These are phyloP conservation scores for Bathelium albidoporum DNA, from an alignment of 495 filamentous ascomycete genomes.

Conservation along the genomic window DNA sequence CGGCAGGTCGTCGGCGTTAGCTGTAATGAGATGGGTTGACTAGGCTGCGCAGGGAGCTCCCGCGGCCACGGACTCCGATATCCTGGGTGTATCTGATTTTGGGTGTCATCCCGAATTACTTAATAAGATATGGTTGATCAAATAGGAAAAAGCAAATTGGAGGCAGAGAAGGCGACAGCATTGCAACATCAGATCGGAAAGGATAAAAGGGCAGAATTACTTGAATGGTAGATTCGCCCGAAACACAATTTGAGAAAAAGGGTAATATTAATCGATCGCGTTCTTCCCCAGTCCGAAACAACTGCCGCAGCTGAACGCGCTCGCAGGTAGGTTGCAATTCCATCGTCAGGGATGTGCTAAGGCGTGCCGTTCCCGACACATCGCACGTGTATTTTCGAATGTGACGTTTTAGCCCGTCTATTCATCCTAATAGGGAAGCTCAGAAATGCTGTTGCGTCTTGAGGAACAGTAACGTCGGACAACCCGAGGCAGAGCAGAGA, in stretches of 20 bases:
- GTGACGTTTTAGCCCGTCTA: background rate
- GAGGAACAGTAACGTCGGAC: background rate
- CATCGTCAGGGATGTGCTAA: background rate
- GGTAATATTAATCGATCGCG: background rate
- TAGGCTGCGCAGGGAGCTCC: background rate
- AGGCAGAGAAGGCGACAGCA: background rate
- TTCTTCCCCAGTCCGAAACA: background rate
- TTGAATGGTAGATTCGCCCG: background rate
- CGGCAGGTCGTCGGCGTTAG: background rate
- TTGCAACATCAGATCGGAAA: background rate
- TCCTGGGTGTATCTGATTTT: no score
- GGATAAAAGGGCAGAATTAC: background rate
- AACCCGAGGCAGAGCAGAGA: background rate
- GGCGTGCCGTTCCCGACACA: background rate
- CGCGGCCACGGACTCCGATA: no score
- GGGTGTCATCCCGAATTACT: no score
- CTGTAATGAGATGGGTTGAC: background rate
- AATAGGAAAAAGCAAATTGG: no score
- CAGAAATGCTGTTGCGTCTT: background rate
- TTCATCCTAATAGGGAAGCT: background rate
- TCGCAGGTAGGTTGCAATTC: slow-evolving; percentile 1
- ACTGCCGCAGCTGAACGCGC: background rate
- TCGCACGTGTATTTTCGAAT: slow-evolving; percentile 1
- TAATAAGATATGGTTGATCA: no score
- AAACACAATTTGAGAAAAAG: background rate